Base-by-base conservation (phyloP, 495 filamentous ascomycete genomes). In the Haplographium delicatum region DNA sequence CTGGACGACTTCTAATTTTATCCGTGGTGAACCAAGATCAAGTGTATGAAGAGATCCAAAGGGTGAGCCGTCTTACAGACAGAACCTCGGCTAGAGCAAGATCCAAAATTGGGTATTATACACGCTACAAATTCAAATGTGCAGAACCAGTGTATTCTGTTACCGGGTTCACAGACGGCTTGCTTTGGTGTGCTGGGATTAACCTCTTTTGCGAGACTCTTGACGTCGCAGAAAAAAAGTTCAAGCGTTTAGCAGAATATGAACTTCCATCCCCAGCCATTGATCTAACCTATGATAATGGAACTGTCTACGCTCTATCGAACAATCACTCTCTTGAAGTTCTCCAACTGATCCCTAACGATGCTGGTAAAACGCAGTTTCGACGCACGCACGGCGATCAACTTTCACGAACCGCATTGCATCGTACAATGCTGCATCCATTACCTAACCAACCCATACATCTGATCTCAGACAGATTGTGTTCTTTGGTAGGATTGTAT, bases 401-500 rank as follows among this genome's bases (percentile, higher is more conserved):
- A 2, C 55, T 60, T 8, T 38, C 24, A 15, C 54, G 58, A 31
- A 61, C 64, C 56, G 46, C 53, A 11, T 45, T 60, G 5, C 43
- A 68, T 2, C 68, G 75, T 53, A 64, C 62, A 23, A 68, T 72
- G 25, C 64, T 71, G 24, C 38, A 71, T 10, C 59, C 63, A 4
- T 60, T 59, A 16, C 20, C 58, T 6, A 43, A 50, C 9, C 51
- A 45, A 11, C 39, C 63, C 3, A 45, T 81, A 31, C 58, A 66
- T 15, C 56, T 78, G 16, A 28, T 78, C 20, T 68, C 73, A 0
- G 75, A 81, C 30, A 67, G 66, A 20, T 64, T 68, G 27, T 68
- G 73, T 35, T 66, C 66, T 2, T 49, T 81, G 13, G 67, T 67
- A 6, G 80, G 76, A 0, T 54, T 83, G 13, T 82, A 75, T 76